phyloP scores from a whole-genome alignment of 2,329 filamentous ascomycete species.

The Ilyonectria mors-panacis region DNA sequence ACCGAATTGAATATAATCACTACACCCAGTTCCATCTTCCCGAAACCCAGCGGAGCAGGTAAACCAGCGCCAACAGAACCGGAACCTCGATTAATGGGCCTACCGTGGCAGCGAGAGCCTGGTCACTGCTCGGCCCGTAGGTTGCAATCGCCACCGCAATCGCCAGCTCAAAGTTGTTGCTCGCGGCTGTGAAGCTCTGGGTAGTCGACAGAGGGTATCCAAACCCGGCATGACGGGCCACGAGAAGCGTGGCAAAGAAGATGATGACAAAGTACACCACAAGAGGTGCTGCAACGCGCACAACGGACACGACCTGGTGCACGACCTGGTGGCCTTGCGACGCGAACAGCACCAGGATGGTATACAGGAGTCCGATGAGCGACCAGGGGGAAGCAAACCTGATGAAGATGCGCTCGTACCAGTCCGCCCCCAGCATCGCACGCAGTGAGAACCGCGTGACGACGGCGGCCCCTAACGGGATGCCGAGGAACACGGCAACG shows the following conservation, averaged over 20 bases:
- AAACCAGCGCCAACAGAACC: constrained; percentile 83
- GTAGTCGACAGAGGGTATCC: constrained; percentile 79
- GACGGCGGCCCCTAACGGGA: constrained; percentile 84
- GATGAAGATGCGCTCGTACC: constrained; percentile 81
- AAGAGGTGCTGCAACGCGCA: constrained; percentile 85
- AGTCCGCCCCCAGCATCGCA: constrained; percentile 65
- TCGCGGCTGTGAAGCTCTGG: constrained; percentile 90
- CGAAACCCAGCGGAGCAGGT: constrained; percentile 75
- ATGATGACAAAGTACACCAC: constrained; percentile 85
- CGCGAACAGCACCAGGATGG: constrained; percentile 88
- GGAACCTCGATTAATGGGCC: constrained; percentile 91
- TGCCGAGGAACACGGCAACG: constrained; percentile 87
- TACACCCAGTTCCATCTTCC: constrained; percentile 68
- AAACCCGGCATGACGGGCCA: constrained; percentile 78
- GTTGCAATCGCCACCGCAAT: constrained; percentile 90
- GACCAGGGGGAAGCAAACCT: constrained; percentile 80
- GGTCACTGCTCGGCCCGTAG: constrained; percentile 82
- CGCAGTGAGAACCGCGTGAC: constrained; percentile 79
- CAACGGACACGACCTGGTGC: constrained; percentile 85
- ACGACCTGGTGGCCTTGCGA: constrained; percentile 84
- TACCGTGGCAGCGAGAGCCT: constrained; percentile 87
- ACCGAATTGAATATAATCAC: background rate
- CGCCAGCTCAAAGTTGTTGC: constrained; percentile 94
- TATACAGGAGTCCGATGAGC: constrained; percentile 87
- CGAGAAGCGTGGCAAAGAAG: constrained; percentile 78